Base-by-base conservation (phyloP, 139 green algal species). In the Tetradesmus obliquus region DNA sequence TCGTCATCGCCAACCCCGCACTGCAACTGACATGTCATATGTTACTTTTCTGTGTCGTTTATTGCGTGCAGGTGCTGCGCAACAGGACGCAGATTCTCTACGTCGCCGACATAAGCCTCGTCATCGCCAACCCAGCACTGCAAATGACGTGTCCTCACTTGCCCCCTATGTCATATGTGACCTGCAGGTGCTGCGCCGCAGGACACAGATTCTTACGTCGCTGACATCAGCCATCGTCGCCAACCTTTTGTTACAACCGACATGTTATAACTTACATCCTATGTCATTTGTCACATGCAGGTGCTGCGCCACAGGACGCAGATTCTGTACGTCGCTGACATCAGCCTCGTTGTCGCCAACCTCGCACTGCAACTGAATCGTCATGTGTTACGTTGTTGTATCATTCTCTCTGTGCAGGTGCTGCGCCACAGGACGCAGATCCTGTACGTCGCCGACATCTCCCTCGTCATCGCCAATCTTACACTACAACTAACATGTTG, bases 261-360 rank as follows among this genome's bases (percentile, higher is more conserved):
- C 32, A 45, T 45, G 32, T 45, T 45, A 45, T 45, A 45, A 45
- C 32, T 45, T 45, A 45, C 32, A 45, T 0, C 32, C 32, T 45
- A 45, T 45, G 32, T 45, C 32, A 45, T 45, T 45, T 45, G 32
- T 45, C 32, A 45, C 32, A 45, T 45, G 13, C 79, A 84, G 54
- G 88, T 92, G 32, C 53, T 92, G 60, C 66, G 82, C 15, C 88
- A 92, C 54, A 92, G 96, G 20, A 98, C 96, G 2, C 96, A 98
- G 91, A 98, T 99, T 84, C 92, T 98, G 53, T 99, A 98, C 91
- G 90, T 96, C 0, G 95, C 96, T 12, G 98, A 99, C 93, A 99
- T 99, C 90, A 93, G 84, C 72, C 90, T 98, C 91, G 91, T 99
- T 0, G 93, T 94, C 58, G 87, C 93, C 4, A 92, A 97, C 76